phyloP scores from a whole-genome alignment of 805 yeast genomes.

The Myxozyma monticola region DNA sequence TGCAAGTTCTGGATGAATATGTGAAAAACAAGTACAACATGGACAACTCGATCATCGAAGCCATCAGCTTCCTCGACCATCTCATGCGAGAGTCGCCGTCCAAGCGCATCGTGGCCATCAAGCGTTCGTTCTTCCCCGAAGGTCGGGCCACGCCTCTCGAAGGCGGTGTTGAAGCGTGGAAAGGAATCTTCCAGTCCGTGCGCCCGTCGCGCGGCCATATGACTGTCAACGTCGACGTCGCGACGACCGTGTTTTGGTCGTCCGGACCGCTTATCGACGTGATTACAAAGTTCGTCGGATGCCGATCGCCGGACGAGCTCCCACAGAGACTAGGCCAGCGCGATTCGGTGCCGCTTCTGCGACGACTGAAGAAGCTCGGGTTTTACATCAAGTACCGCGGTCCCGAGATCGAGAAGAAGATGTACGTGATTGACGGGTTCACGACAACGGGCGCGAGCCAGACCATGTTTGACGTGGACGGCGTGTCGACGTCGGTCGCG shows the following conservation, averaged over 20 bases:
- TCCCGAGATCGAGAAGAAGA: constrained; percentile 18
- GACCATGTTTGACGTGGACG: constrained; percentile 31
- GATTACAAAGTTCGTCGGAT: constrained; percentile 6
- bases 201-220: constrained; percentile 36
- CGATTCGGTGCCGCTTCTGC: constrained; percentile 16
- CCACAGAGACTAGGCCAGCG: constrained; percentile 32
- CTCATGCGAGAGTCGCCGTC: constrained; percentile 17
- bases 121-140: constrained; percentile 9
- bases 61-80: constrained; percentile 22
- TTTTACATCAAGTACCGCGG: constrained; percentile 18
- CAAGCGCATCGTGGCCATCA: constrained; percentile 9
- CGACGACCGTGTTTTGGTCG: constrained; percentile 37
- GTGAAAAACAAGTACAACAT: constrained; percentile 11
- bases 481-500: constrained; percentile 36
- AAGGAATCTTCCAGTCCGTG: constrained; percentile 39
- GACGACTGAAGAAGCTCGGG: constrained; percentile 4
- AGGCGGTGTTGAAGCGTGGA: constrained; percentile 37
- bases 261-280: constrained; percentile 36
- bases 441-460: constrained; percentile 24
- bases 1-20: constrained; percentile 16
- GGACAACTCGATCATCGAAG: constrained; percentile 15
- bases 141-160: constrained; percentile 25
- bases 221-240: constrained; percentile 37
- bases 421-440: constrained; percentile 15
- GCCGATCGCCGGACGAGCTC: constrained; percentile 32